Percentiles rank a stretch among this genome's conserved stretches.
These are phyloP conservation scores for Pythium phragmitis DNA, from an alignment of 352 stramenopile genomes.

Conservation along the genomic window DNA sequence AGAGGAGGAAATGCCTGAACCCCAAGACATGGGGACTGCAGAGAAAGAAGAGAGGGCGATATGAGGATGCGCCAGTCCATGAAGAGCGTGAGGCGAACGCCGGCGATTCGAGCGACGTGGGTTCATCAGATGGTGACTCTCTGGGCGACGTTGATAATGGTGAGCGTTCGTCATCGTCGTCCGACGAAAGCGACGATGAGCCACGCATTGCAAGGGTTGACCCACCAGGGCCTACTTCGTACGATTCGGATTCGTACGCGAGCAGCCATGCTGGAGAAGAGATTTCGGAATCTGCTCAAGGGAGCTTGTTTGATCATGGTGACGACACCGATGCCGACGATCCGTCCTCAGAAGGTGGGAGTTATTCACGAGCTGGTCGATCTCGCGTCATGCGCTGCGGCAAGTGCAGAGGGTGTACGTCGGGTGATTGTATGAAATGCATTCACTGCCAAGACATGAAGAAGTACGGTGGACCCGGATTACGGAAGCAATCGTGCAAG, in stretches of 20 bases:
- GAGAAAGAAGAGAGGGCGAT: constrained; percentile 16
- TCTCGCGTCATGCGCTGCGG: constrained; percentile 76
- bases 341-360: constrained; percentile 36
- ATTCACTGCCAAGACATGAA: constrained; percentile 83
- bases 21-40: constrained; percentile 56
- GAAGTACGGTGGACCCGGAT: constrained; percentile 77
- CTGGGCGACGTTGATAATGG: constrained; percentile 3
- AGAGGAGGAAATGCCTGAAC: constrained; percentile 81
- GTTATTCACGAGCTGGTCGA: constrained; percentile 37
- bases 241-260: constrained; percentile 23
- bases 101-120: constrained; percentile 16
- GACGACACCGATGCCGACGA: constrained; percentile 27
- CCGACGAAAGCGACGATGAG: constrained; percentile 18
- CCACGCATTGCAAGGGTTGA: neutral
- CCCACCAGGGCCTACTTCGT: neutral
- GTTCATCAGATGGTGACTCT: constrained; percentile 18
- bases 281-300: constrained; percentile 2
- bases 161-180: constrained; percentile 8
- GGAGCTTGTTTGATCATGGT: constrained; percentile 4
- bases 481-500: constrained; percentile 84
- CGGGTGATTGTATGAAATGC: constrained; percentile 76
- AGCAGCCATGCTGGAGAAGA: constrained; percentile 25
- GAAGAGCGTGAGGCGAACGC: constrained; percentile 8
- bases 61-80: constrained; percentile 1
- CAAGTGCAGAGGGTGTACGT: constrained; percentile 66